Base-by-base conservation (phyloP, 2,329 filamentous ascomycete species). In the Pseudogymnoascus pannorum region DNA sequence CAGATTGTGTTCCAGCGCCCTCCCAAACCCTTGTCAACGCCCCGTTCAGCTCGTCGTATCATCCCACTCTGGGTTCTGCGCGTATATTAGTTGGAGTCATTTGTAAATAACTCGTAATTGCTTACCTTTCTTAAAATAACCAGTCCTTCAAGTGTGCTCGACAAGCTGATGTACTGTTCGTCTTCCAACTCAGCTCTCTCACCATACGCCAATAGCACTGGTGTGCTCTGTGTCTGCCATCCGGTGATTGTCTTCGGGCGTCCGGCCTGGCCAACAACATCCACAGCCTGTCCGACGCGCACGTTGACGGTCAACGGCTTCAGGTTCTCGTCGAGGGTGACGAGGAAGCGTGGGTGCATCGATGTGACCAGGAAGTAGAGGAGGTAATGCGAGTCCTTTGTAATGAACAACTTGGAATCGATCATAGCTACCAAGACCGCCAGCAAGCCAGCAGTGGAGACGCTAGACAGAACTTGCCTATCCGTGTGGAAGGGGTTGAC, bases 151-250 rank as follows among this genome's bases (percentile, higher is more conserved):
- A 99, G 81, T 60, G 87, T 96, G 78, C 86, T 94, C 73, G 87
- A 95, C 72, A 99, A 78, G 75, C 89, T 91, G 66, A 97, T 87
- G 74, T 97, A 99, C 78, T 99, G 87, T 78, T 99, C 94, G 71
- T 99, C 94, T 75, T 99, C 94, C 58, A 99, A 79, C 79, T 99
- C 94, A 8, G 94, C 94, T 70, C 95, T 84, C 80, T 99, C 94
- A 29, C 95, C 94, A 72, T 96, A 88, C n/a, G 91, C 88, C 69
- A 99, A 79, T 63, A 99, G 80, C 54, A 99, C 94, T 0, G 94
- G 94, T n/a, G 94, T 99, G 78, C 91, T 97, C 80, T 99, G 94
- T 67, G 94, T 99, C 77, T 99, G 94, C 94, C 94, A 99, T 60
- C 94, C 94, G 8, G 94, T 99, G 70, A 99, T 99, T 2, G 94